phyloP scores from a whole-genome alignment of 306 rosid species.

The Geum urbanum region DNA sequence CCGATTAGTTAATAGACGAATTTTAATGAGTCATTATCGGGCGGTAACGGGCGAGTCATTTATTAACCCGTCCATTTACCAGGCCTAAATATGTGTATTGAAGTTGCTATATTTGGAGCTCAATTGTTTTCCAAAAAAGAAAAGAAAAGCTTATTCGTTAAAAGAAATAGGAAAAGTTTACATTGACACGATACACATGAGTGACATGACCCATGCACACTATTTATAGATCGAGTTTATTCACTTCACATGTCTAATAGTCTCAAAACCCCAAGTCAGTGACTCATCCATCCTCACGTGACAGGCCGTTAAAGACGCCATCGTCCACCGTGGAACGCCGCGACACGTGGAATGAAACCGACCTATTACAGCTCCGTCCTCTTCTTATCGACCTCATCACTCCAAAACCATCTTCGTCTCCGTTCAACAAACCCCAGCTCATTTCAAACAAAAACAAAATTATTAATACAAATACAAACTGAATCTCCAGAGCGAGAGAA shows the following conservation, averaged over 20 bases:
- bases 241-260: background rate
- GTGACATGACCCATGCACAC: background rate
- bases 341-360: background rate
- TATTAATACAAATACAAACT: background rate
- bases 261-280: background rate
- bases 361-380: background rate
- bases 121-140: no score
- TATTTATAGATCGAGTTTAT: background rate
- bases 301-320: background rate
- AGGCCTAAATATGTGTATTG: no score
- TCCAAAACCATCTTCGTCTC: background rate
- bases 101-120: no score
- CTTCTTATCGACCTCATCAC: conserved; percentile 1
- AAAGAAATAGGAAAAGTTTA: no score
- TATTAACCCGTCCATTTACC: no score
- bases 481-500: background rate
- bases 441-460: background rate
- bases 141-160: no score
- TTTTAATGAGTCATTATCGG: no score
- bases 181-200: background rate
- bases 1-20: no score
- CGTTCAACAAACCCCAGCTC: conserved; percentile 4
- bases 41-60: no score
- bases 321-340: background rate
- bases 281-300: background rate